These are phyloP conservation scores for Saposhnikovia divaricata DNA, from an alignment of 129 eudicot species.

Conservation along the genomic window DNA sequence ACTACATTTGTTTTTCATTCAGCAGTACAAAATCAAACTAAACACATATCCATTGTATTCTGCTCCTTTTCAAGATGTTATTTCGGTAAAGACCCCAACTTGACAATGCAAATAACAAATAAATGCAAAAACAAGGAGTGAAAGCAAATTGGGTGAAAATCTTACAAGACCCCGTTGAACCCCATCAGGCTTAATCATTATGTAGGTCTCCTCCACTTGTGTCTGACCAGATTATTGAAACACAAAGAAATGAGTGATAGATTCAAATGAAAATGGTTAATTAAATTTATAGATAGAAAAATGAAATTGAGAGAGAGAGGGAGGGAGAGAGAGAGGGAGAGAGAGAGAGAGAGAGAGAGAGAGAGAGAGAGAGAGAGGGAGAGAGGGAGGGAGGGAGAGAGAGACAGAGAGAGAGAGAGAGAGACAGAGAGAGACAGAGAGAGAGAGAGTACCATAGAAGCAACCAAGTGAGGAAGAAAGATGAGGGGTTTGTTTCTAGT, in stretches of 20 bases:
- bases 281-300: background rate
- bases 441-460: slow-evolving; percentile 42
- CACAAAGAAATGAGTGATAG: slow-evolving; percentile 3
- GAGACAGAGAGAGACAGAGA: slow-evolving; percentile 1
- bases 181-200: slow-evolving; percentile 98
- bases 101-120: background rate
- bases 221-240: slow-evolving; percentile 23
- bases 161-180: slow-evolving; percentile 96
- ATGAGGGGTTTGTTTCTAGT: slow-evolving; percentile 34
- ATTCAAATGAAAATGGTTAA: background rate
- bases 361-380: background rate
- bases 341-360: background rate
- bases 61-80: background rate
- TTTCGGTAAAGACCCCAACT: background rate
- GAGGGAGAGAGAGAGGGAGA: background rate
- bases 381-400: background rate
- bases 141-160: background rate
- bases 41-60: background rate
- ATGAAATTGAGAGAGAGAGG: background rate
- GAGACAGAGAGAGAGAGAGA: background rate
- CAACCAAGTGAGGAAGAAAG: slow-evolving; percentile 75
- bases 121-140: background rate
- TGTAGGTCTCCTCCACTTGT: slow-evolving; percentile 74
- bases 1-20: too few species aligned
- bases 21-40: background rate